Conservation (phyloP, 1,284 basidiomycete species). For the Cryptococcus hybrid region DNA sequence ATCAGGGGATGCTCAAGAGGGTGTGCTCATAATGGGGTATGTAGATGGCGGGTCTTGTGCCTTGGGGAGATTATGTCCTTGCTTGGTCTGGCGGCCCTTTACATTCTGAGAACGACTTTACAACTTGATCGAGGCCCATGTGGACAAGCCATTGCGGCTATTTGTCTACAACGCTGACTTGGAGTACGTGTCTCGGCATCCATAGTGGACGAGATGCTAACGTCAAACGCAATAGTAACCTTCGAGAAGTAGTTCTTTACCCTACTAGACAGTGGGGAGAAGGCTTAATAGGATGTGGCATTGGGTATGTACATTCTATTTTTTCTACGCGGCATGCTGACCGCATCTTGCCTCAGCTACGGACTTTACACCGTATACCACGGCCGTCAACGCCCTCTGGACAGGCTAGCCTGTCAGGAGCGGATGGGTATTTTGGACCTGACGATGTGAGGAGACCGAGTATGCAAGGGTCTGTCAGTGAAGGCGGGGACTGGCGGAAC, state of each 20-base stretch:
- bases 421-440: no score
- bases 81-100: slow-evolving; percentile 95
- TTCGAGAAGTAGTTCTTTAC: slow-evolving; percentile 86
- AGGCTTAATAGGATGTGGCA: slow-evolving; percentile 87
- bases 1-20: no score
- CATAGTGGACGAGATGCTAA: slow-evolving; percentile 23
- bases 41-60: slow-evolving; percentile 62
- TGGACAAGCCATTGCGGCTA: slow-evolving; percentile 86
- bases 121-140: slow-evolving; percentile 89
- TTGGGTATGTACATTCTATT: slow-evolving; percentile 60
- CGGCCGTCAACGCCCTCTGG: slow-evolving; percentile 63
- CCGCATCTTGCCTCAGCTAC: no score
- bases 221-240: slow-evolving; percentile 58
- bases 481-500: no score
- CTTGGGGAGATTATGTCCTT: slow-evolving; percentile 83
- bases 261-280: slow-evolving; percentile 80
- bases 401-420: no score
- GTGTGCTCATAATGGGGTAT: background rate
- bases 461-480: no score
- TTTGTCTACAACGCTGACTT: slow-evolving; percentile 98
- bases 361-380: no score
- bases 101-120: slow-evolving; percentile 92
- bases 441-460: no score
- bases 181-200: slow-evolving; percentile 63
- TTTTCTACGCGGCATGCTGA: background rate